phyloP scores from a whole-genome alignment of 768 basidiomycete species.

The Sarcodon aspratus region DNA sequence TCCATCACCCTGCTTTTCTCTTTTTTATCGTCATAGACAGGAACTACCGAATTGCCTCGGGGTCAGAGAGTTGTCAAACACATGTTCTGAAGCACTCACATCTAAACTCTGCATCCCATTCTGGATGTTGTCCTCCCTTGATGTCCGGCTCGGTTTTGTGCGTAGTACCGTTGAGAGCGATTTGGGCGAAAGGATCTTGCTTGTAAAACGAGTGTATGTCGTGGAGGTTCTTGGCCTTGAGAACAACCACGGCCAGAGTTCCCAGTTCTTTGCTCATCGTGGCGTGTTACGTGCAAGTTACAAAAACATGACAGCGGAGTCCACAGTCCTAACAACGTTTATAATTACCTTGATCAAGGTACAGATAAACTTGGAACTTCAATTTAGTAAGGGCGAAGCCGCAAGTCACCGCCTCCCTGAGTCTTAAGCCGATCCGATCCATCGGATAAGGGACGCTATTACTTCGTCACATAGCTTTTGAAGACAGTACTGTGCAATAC shows the following conservation, averaged over 20 bases:
- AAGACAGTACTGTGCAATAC: no score
- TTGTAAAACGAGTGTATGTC: conserved; percentile 84
- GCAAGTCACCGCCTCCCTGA: not conserved
- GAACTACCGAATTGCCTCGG: conserved; percentile 23
- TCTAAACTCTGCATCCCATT: conserved; percentile 85
- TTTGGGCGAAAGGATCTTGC: conserved; percentile 78
- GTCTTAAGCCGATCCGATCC: no score
- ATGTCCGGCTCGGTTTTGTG: conserved; percentile 65
- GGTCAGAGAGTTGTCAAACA: no score
- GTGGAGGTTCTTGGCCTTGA: conserved; percentile 74
- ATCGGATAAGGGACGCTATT: no score
- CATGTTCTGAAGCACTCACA: not conserved
- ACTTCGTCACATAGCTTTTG: no score
- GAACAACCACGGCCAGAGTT: conserved; percentile 74
- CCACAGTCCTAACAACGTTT: not conserved
- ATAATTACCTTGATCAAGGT: conserved; percentile 3
- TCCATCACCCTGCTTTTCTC: conserved; percentile 54
- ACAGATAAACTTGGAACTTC: not conserved
- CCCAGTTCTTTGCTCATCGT: conserved; percentile 43
- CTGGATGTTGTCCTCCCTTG: conserved; percentile 88
- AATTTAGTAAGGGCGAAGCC: not conserved
- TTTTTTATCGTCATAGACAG: conserved; percentile 43
- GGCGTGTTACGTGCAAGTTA: not conserved
- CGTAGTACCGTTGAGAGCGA: conserved; percentile 44
- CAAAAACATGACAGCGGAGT: not conserved